phyloP scores from a whole-genome alignment of 2,329 filamentous ascomycete genomes.

The Pseudogymnoascus sp. region DNA sequence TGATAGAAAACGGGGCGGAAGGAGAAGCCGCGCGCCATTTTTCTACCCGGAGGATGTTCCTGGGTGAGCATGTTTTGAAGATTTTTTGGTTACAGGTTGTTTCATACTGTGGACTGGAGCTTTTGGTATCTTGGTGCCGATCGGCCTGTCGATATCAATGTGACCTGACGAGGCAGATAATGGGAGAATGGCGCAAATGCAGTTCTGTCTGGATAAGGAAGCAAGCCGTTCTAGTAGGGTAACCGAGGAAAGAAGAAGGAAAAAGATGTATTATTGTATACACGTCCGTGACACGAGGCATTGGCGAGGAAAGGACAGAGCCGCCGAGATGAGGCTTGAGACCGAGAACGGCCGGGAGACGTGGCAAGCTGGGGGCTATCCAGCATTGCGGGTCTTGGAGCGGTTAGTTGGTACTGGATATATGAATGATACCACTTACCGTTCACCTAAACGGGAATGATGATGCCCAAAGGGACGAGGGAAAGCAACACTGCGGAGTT shows the following conservation, averaged over 20 bases:
- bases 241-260: background rate
- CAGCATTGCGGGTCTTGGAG: conserved; percentile 1
- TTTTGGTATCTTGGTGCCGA: background rate
- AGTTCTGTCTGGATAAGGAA: background rate
- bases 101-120: background rate
- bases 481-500: background rate
- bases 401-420: background rate
- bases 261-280: background rate
- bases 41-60: background rate
- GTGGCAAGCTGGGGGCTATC: background rate
- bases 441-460: background rate
- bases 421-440: background rate
- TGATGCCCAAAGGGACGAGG: background rate
- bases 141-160: background rate
- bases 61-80: background rate
- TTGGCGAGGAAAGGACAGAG: background rate
- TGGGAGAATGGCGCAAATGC: background rate
- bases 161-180: background rate
- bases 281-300: background rate
- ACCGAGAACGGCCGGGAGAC: background rate
- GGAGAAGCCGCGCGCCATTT: conserved; percentile 6
- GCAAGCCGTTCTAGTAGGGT: background rate
- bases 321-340: conserved; percentile 5
- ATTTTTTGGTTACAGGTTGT: background rate
- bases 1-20: conserved; percentile 5